These are phyloP conservation scores for Neonectria punicea DNA, from an alignment of 2,329 filamentous ascomycete species.

Conservation along the genomic window DNA sequence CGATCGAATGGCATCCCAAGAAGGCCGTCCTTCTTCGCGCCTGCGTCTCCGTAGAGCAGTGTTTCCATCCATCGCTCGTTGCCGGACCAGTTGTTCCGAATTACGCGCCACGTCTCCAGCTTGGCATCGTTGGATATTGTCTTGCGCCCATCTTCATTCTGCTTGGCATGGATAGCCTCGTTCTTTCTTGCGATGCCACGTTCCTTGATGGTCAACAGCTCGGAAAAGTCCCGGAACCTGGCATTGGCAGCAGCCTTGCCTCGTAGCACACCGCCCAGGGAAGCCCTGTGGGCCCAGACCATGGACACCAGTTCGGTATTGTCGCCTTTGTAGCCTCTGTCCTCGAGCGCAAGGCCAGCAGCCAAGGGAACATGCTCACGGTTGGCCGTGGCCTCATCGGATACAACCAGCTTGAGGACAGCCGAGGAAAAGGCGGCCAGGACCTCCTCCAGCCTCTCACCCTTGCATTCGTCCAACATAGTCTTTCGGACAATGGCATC, in stretches of 20 bases:
- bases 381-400: constrained; percentile 52
- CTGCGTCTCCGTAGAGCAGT: constrained; percentile 73
- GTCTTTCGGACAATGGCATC: constrained; percentile 88
- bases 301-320: constrained; percentile 70
- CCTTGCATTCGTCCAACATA: constrained; percentile 96
- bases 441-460: constrained; percentile 88
- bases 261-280: constrained; percentile 68
- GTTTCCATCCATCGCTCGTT: constrained; percentile 78
- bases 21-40: constrained; percentile 68
- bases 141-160: constrained; percentile 40
- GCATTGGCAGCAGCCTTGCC: constrained; percentile 68
- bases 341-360: constrained; percentile 67
- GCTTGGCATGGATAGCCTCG: constrained; percentile 54
- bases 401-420: constrained; percentile 77
- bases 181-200: constrained; percentile 64
- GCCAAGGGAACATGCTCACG: constrained; percentile 59
- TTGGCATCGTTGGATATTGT: constrained; percentile 55
- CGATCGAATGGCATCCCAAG: constrained; percentile 74
- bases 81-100: constrained; percentile 82
- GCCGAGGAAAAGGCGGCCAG: constrained; percentile 85
- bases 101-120: constrained; percentile 65
- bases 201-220: constrained; percentile 72
- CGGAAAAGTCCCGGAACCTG: constrained; percentile 71
- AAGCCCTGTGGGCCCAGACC: constrained; percentile 77
- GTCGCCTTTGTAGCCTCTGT: constrained; percentile 65